Percentiles rank a stretch among this genome's conserved stretches.
phyloP scores from a whole-genome alignment of 1,139 yeast genomes.

The Taphrina pruni region DNA sequence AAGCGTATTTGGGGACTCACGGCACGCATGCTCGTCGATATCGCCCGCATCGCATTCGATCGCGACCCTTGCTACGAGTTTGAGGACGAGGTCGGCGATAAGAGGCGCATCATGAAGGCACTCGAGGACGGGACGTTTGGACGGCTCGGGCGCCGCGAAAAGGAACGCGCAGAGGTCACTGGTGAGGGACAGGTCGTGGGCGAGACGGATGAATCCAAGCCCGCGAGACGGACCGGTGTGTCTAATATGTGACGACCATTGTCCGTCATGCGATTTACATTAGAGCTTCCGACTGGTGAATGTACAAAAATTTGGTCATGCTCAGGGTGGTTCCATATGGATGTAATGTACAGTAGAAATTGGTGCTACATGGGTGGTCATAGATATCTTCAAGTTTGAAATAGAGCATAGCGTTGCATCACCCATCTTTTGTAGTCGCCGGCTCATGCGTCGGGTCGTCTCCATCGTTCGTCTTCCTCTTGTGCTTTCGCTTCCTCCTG shows the following conservation, averaged over 20 bases:
- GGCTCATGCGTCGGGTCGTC: background rate
- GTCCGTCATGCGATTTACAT: too few species aligned
- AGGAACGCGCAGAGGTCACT: slow-evolving; percentile 27
- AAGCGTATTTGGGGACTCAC: slow-evolving; percentile 89
- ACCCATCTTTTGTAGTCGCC: background rate
- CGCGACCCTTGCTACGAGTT: slow-evolving; percentile 50
- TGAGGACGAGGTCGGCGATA: slow-evolving; percentile 34
- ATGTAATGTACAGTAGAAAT: too few species aligned
- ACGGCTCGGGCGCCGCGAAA: slow-evolving; percentile 5
- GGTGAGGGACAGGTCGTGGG: slow-evolving; percentile 26
- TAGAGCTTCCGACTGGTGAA: background rate
- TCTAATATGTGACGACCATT: background rate
- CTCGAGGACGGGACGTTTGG: slow-evolving; percentile 24
- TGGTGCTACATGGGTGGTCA: background rate
- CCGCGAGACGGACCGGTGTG: background rate
- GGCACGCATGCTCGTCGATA: slow-evolving; percentile 80
- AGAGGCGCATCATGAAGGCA: slow-evolving; percentile 22
- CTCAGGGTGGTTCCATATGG: too few species aligned
- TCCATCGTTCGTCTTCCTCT: background rate
- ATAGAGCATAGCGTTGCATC: background rate
- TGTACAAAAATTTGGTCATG: too few species aligned
- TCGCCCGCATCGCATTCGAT: slow-evolving; percentile 65
- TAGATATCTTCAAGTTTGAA: background rate
- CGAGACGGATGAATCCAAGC: slow-evolving; percentile 18
- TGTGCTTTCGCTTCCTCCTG: slow-evolving; percentile 20